Base-by-base conservation (phyloP, 2,329 filamentous ascomycete species). In the Pyrenophora seminiperda region DNA sequence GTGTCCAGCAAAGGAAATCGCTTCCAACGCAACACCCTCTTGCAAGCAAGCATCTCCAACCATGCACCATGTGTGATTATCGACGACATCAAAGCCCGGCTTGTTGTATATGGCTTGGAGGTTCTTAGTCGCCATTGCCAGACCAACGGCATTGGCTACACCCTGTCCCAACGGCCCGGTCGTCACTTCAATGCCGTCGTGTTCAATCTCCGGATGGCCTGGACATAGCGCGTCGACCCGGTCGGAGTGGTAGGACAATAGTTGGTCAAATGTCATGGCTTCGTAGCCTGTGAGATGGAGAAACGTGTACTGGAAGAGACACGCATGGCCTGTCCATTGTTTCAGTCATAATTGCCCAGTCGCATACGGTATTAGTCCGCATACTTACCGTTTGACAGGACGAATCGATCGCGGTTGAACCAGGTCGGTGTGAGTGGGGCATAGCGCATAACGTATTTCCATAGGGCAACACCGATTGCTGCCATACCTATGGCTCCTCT, bases 331-430 rank as follows among this genome's bases (percentile, higher is more conserved):
- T 58, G 0, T 37, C 20, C 20, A 9, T 19, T n/a, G n/a, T n/a
- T n/a, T 32, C 2, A 37, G 20, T 20, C 6, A 17, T 7, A 19
- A 19, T 4, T 40, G 22, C 7, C 4, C 11, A n/a, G 7, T 5
- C 4, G 5, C 9, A 2, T 17, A 4, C 3, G 1, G n/a, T 11
- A n/a, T n/a, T 17, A 1, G 10, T 9, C 13, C 20, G 7, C 13
- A 33, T 30, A 27, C 53, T 44, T 32, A 74, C 73, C 83, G 56
- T 86, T 86, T 17, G 82, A 85, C 9, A 86, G 74, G 5, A 86
- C 79, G 59, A 86, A 86, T 17, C 83, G 78, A 58, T 86, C 83
- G 29, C 83, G 75, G 65, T 86, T 84, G 74, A 86, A 85, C 66
- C 74, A 86, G 33, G 75, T 62, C 7, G 81, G 79, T 32, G 79